Conservation (phyloP, 2,329 filamentous ascomycete genomes). For the Fusarium foetens region DNA sequence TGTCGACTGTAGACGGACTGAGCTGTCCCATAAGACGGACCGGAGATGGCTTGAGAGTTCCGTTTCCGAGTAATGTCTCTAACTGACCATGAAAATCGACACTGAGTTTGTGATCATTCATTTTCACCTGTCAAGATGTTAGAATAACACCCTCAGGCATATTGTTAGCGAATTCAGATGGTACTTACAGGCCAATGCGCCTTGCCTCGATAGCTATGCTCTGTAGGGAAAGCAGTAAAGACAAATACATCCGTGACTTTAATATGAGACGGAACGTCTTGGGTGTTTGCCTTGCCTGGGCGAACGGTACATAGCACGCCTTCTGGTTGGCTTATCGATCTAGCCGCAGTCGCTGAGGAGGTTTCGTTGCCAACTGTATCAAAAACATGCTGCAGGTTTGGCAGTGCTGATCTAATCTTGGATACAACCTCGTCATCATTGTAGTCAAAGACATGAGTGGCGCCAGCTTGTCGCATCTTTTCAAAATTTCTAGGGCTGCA, state of each 20-base stretch:
- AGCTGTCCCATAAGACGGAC: conserved; percentile 9
- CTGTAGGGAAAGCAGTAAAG: conserved; percentile 55
- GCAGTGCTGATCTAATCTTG: conserved; percentile 47
- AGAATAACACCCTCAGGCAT: too few relatives aligned
- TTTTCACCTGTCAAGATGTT: conserved; percentile 9
- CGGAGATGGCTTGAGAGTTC: not conserved
- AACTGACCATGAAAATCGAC: conserved; percentile 1
- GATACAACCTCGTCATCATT: conserved; percentile 48
- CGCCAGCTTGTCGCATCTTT: conserved; percentile 46
- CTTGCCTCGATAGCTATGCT: conserved; percentile 49
- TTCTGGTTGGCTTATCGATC: conserved; percentile 29
- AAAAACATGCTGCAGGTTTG: conserved; percentile 50
- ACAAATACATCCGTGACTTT: conserved; percentile 56
- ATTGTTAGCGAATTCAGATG: too few relatives aligned
- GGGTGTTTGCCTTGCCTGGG: conserved; percentile 53
- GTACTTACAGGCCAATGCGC: conserved; percentile 52
- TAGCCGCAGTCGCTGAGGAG: conserved; percentile 48
- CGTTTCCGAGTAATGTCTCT: not conserved
- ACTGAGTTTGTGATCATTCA: conserved; percentile 24
- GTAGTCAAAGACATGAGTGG: conserved; percentile 54
- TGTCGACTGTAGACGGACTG: not conserved
- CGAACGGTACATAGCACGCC: conserved; percentile 54
- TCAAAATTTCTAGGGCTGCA: conserved; percentile 49
- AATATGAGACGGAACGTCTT: conserved; percentile 46
- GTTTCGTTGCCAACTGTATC: conserved; percentile 54